Evolutionary conservation across 805 yeast genomes (phyloP), one percentile per base, ranked within the genome.

Genomic region (Starmerella lactis-condensi): DNA sequence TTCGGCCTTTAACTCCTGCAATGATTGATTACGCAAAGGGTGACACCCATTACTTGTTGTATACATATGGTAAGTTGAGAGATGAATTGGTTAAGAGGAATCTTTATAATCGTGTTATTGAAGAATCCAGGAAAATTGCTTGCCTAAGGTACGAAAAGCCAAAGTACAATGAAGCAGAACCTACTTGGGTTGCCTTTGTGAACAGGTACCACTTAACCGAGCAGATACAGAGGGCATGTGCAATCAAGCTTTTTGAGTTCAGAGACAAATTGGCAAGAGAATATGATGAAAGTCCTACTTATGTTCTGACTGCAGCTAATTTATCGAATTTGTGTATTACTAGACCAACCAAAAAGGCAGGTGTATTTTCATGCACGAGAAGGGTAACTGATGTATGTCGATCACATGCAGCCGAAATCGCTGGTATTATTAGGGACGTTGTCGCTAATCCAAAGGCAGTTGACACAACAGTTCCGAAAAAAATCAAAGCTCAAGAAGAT

Each of bases 1-100:
- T 74, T 5, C 64, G 98, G 41, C 98, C 98, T 0, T 56, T 89
- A 31, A 65, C 78, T 1, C 51, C 58, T 7, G 70, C 78, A 23
- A 75, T 89, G 83, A 53, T 61, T 37, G 67, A 74, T 11, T 89
- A 89, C 51, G 98, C 98, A 0, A 65, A 93, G 40, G 76, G 94
- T 0, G 98, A 89, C 53, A 89, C 98, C 0, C 98, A 89, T 53
- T 89, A 82, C 46, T 55, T 89, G 31, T 60, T 89, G 22, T 67
- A 75, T 51, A 75, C 89, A 11, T 89, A 63, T 53, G 85, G 81
- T 46, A 67, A 67, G 39, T 53, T 89, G 52, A 70, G 69, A 38
- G 73, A 73, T 41, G 61, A 62, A 45, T 57, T 85, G 11, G 45
- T 75, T 2, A 63, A 64, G 17, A 49, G 56, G 24, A 58, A 63